Evolutionary conservation across 1,139 yeast genomes (phyloP).

Genomic region (Zygosaccharomyces pseudobailii): DNA sequence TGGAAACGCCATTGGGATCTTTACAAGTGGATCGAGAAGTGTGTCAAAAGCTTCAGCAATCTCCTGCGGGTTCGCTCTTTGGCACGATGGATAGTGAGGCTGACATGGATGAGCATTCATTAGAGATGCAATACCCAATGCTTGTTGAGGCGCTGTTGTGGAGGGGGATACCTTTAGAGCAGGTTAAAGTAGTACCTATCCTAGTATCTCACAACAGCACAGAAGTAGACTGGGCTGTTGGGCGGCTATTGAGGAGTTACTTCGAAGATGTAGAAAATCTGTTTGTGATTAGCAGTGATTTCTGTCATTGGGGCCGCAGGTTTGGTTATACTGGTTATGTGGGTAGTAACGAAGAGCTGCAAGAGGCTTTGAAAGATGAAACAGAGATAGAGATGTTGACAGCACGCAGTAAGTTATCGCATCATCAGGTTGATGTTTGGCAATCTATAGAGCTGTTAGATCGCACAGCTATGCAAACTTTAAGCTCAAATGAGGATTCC

Average conservation of each 20-base stretch:
- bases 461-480: constrained; percentile 60
- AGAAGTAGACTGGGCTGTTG: constrained; percentile 43
- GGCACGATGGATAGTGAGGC: constrained; percentile 51
- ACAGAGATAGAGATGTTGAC: constrained; percentile 28
- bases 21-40: constrained; percentile 56
- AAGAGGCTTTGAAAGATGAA: constrained; percentile 23
- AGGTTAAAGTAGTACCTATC: constrained; percentile 67
- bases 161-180: constrained; percentile 38
- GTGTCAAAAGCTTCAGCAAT: constrained; percentile 26
- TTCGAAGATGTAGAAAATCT: constrained; percentile 48
- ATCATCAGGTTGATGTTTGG: constrained; percentile 46
- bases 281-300: constrained; percentile 82
- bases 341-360: constrained; percentile 24
- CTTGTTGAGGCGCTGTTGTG: constrained; percentile 46
- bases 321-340: constrained; percentile 66
- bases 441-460: constrained; percentile 72
- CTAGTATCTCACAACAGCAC: constrained; percentile 64
- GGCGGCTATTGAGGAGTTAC: constrained; percentile 49
- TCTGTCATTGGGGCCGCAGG: constrained; percentile 92
- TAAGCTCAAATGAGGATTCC: constrained; percentile 44
- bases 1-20: constrained; percentile 81
- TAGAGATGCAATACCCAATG: constrained; percentile 89
- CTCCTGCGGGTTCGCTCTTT: constrained; percentile 38
- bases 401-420: constrained; percentile 21
- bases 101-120: constrained; percentile 87